Conservation (phyloP, 2,329 filamentous ascomycete genomes). For the Calonectria naviculata region DNA sequence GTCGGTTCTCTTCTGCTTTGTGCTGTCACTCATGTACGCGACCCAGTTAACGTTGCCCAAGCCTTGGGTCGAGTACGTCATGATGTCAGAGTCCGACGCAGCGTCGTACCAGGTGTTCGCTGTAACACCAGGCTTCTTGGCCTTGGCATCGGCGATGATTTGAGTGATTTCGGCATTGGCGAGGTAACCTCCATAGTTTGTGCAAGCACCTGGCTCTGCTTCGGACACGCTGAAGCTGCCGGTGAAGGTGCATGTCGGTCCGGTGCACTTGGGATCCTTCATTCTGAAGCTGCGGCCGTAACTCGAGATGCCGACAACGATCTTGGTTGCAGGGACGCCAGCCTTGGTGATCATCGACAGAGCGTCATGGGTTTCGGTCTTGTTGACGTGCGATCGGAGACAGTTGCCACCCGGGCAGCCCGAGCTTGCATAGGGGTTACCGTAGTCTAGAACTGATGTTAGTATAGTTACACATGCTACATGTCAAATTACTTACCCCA, state of each 20-base stretch:
- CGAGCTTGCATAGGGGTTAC: slow-evolving; percentile 37
- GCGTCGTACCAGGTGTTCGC: slow-evolving; percentile 34
- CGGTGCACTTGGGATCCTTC: slow-evolving; percentile 37
- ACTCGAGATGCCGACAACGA: slow-evolving; percentile 42
- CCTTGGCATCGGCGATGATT: slow-evolving; percentile 35
- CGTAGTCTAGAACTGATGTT: slow-evolving; percentile 29
- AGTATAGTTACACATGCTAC: background rate
- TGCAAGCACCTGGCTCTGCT: slow-evolving; percentile 41
- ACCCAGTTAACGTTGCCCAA: slow-evolving; percentile 42
- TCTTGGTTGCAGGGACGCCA: slow-evolving; percentile 45
- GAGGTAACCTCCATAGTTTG: slow-evolving; percentile 38
- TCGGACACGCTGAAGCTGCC: slow-evolving; percentile 36
- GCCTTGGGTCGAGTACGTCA: slow-evolving; percentile 33
- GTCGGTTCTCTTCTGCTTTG: slow-evolving; percentile 33
- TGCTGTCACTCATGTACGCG: slow-evolving; percentile 42
- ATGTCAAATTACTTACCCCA: slow-evolving; percentile 37
- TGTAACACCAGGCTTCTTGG: slow-evolving; percentile 26
- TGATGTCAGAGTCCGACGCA: slow-evolving; percentile 37
- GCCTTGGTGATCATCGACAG: slow-evolving; percentile 52
- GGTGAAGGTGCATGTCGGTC: slow-evolving; percentile 37
- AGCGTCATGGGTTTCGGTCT: slow-evolving; percentile 50
- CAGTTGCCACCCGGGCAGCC: slow-evolving; percentile 45
- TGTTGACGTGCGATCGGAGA: slow-evolving; percentile 51
- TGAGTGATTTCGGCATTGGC: slow-evolving; percentile 43
- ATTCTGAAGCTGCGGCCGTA: slow-evolving; percentile 45